Evolutionary conservation across 495 filamentous ascomycete genomes (phyloP).

Genomic region (Achaetomiella virescens): DNA sequence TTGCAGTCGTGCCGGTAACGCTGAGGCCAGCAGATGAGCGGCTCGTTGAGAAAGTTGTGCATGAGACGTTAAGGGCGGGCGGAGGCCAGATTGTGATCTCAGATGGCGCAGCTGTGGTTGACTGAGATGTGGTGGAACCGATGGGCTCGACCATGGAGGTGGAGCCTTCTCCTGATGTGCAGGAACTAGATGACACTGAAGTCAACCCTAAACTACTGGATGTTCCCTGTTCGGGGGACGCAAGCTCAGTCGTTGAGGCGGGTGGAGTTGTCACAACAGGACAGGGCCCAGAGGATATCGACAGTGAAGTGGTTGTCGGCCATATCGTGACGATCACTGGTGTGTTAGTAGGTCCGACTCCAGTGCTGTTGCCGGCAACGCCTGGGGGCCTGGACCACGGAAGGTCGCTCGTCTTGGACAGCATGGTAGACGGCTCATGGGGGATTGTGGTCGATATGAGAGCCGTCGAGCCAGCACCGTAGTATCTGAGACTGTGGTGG

Average conservation of each 20-base stretch:
- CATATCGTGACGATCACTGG: conserved; percentile 17
- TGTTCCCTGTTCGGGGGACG: neutral
- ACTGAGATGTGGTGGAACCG: neutral
- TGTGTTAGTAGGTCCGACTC: neutral
- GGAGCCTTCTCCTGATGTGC: conserved; percentile 1
- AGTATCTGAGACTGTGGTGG: conserved; percentile 19
- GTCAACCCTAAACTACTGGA: neutral
- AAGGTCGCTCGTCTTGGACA: conserved; percentile 16
- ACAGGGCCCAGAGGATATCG: neutral
- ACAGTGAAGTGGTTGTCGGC: conserved; percentile 1
- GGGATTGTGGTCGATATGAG: neutral
- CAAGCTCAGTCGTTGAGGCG: neutral
- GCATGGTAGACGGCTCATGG: too few species aligned
- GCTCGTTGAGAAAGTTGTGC: conserved; percentile 1
- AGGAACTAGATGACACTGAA: conserved; percentile 1
- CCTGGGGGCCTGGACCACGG: neutral
- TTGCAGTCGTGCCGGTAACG: neutral
- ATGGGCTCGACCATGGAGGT: neutral
- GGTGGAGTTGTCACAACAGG: neutral
- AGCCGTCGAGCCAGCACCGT: conserved; percentile 9
- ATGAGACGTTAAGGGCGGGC: conserved; percentile 1
- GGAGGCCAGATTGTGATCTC: conserved; percentile 8
- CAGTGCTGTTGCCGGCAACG: neutral
- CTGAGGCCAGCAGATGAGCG: neutral
- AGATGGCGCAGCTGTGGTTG: neutral